A percentile compares a stretch with the other conserved stretches of the same genome.
phyloP scores from a whole-genome alignment of 2,329 filamentous ascomycete genomes.

The Biscogniauxia marginata region DNA sequence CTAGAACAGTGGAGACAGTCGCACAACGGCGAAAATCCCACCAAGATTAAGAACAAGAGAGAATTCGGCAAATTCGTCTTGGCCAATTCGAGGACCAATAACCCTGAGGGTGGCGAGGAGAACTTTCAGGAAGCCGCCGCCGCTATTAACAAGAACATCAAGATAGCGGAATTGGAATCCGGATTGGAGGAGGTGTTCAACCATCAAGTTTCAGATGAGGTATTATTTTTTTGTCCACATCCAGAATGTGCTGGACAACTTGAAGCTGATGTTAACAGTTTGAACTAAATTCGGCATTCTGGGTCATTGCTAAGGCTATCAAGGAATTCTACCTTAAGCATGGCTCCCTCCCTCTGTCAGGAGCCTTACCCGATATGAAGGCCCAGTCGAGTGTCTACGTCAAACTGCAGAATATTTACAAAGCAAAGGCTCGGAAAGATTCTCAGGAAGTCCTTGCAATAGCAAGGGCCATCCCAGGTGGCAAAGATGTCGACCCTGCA shows the following conservation, averaged over 20 bases:
- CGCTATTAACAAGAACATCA: constrained; percentile 85
- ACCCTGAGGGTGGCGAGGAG: constrained; percentile 85
- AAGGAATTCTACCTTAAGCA: constrained; percentile 74
- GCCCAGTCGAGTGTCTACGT: constrained; percentile 89
- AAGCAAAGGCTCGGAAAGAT: constrained; percentile 78
- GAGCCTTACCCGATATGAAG: constrained; percentile 95
- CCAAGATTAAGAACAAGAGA: constrained; percentile 80
- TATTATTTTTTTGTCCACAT: constrained; percentile 46
- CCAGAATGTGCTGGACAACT: constrained; percentile 28
- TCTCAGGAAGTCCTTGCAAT: constrained; percentile 68
- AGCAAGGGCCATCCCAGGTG: constrained; percentile 54
- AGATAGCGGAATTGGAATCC: constrained; percentile 63
- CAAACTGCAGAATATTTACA: constrained; percentile 88
- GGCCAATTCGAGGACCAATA: constrained; percentile 66
- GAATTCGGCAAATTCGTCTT: constrained; percentile 74
- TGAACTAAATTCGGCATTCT: constrained; percentile 66
- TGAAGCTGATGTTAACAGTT: constrained; percentile 30
- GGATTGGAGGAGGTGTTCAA: constrained; percentile 77
- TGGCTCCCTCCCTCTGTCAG: constrained; percentile 75
- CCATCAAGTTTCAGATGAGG: constrained; percentile 51
- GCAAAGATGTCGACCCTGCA: constrained; percentile 57
- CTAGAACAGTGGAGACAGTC: constrained; percentile 74
- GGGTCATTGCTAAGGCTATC: constrained; percentile 82
- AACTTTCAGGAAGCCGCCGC: constrained; percentile 92
- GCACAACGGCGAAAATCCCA: constrained; percentile 68